Percentiles rank a stretch among this genome's conserved stretches.
Conservation (phyloP, 805 yeast species). For the Wickerhamomyces ciferrii region DNA sequence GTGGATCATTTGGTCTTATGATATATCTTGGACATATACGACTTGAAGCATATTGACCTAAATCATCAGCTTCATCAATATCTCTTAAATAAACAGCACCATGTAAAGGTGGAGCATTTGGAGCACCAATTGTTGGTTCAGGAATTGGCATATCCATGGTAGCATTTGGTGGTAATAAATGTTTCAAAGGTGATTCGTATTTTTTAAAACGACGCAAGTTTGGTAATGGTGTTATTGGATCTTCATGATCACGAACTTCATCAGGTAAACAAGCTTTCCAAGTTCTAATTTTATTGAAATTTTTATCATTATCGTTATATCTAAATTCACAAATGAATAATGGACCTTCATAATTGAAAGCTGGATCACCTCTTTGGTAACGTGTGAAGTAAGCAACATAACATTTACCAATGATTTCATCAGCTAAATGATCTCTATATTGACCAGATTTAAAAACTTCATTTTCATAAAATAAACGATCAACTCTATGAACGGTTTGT, state of each 20-base stretch:
- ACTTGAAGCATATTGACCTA: constrained; percentile 66
- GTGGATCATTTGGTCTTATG: constrained; percentile 37
- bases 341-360: constrained; percentile 71
- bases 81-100: constrained; percentile 87
- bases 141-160: constrained; percentile 71
- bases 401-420: constrained; percentile 88
- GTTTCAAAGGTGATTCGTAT: constrained; percentile 80
- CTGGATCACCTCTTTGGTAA: constrained; percentile 93
- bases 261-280: constrained; percentile 99
- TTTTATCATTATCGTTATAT: constrained; percentile 85
- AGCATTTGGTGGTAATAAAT: constrained; percentile 71
- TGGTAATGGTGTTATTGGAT: constrained; percentile 67
- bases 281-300: constrained; percentile 90
- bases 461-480: constrained; percentile 83
- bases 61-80: constrained; percentile 72
- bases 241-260: constrained; percentile 83
- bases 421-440: constrained; percentile 87
- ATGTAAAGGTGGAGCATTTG: constrained; percentile 88
- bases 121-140: constrained; percentile 73
- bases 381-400: constrained; percentile 92
- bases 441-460: constrained; percentile 97
- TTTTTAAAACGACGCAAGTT: constrained; percentile 66
- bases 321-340: constrained; percentile 93
- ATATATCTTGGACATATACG: constrained; percentile 38
- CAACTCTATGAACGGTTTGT: constrained; percentile 92